Percentiles rank a stretch among this genome's conserved stretches.
These are phyloP conservation scores for Endoconidiophora laricicola DNA, from an alignment of 2,329 filamentous ascomycete genomes.

Conservation along the genomic window DNA sequence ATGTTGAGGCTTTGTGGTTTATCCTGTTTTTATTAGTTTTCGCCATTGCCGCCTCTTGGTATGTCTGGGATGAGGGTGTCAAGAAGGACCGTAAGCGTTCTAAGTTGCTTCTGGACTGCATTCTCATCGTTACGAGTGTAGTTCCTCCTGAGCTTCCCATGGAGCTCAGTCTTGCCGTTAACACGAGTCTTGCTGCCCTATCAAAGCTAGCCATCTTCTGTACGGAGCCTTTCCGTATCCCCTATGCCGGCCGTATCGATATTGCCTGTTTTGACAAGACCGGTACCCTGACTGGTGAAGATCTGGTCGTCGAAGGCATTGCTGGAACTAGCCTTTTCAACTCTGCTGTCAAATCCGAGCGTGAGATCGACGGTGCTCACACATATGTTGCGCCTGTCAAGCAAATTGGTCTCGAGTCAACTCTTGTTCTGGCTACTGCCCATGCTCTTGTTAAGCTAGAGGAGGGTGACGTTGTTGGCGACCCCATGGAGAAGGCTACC, in stretches of 20 bases:
- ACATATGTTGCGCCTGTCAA: constrained; percentile 57
- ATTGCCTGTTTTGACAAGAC: constrained; percentile 98
- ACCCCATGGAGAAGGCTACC: constrained; percentile 98
- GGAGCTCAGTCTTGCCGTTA: constrained; percentile 94
- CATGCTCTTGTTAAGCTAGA: constrained; percentile 93
- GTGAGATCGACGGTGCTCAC: constrained; percentile 67
- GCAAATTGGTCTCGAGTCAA: constrained; percentile 62
- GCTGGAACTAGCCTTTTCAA: constrained; percentile 63
- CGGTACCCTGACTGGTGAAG: constrained; percentile 87
- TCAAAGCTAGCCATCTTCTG: constrained; percentile 97
- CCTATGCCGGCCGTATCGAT: constrained; percentile 87
- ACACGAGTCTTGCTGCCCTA: constrained; percentile 86
- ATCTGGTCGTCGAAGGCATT: constrained; percentile 91
- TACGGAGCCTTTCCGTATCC: constrained; percentile 96
- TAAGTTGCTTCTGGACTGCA: constrained; percentile 89
- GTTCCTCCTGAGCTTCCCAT: constrained; percentile 97
- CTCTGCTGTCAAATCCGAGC: constrained; percentile 42
- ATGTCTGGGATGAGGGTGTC: constrained; percentile 96
- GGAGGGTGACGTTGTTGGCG: constrained; percentile 90
- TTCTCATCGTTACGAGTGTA: constrained; percentile 94
- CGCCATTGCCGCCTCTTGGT: constrained; percentile 94
- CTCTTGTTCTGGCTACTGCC: constrained; percentile 81
- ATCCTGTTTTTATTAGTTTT: constrained; percentile 94
- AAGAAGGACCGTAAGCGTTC: constrained; percentile 88
- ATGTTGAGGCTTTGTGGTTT: constrained; percentile 88